Evolutionary conservation across 1,284 basidiomycete genomes (phyloP).

Genomic region (Leucoagaricus sp.): DNA sequence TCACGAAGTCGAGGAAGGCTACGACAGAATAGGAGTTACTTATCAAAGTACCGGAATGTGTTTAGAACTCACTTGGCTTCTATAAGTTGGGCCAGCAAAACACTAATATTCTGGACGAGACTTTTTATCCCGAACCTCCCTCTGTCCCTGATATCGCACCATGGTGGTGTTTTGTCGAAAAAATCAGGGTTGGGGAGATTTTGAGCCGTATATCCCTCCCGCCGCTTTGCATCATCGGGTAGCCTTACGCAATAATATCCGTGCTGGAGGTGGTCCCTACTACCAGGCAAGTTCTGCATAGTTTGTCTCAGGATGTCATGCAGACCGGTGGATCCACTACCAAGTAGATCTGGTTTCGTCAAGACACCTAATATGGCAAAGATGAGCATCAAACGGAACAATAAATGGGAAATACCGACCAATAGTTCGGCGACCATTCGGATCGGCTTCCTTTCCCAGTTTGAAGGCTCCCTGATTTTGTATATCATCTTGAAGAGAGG

Average conservation of each 20-base stretch:
- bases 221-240: slow-evolving; percentile 59
- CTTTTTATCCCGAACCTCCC: slow-evolving; percentile 55
- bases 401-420: slow-evolving; percentile 34
- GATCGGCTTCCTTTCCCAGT: slow-evolving; percentile 55
- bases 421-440: slow-evolving; percentile 55
- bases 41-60: background rate
- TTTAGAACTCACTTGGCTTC: slow-evolving; percentile 52
- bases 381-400: background rate
- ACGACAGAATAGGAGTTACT: background rate
- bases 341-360: slow-evolving; percentile 64
- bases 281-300: slow-evolving; percentile 41
- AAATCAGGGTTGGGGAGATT: slow-evolving; percentile 45
- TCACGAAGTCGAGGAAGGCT: slow-evolving; percentile 46
- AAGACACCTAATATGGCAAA: slow-evolving; percentile 48
- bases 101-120: slow-evolving; percentile 54
- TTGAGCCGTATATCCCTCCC: slow-evolving; percentile 32
- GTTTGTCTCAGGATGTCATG: slow-evolving; percentile 51
- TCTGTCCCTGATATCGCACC: slow-evolving; percentile 43
- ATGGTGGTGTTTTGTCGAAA: slow-evolving; percentile 51
- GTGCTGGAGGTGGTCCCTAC: slow-evolving; percentile 42
- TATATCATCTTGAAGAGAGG: slow-evolving; percentile 56
- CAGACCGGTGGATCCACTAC: slow-evolving; percentile 42
- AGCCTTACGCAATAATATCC: slow-evolving; percentile 72
- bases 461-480: slow-evolving; percentile 61
- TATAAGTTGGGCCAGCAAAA: slow-evolving; percentile 51